phyloP scores from a whole-genome alignment of 306 rosid genomes.

The Casuarina cunninghamiana region DNA sequence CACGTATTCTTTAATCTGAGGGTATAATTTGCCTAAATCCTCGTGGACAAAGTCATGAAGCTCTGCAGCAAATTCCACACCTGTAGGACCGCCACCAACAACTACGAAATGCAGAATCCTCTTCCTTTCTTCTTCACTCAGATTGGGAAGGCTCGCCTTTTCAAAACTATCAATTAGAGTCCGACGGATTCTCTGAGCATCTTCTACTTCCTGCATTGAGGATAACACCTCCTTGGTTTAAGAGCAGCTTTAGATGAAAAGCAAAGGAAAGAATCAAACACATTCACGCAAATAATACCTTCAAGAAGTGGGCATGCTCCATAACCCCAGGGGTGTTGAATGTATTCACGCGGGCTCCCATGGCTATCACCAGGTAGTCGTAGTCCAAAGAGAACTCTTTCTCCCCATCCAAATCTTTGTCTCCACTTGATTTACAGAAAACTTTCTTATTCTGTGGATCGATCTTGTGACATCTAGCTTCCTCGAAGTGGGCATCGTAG shows the following conservation, averaged over 20 bases:
- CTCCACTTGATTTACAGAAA: slow-evolving; percentile 62
- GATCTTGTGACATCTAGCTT: slow-evolving; percentile 87
- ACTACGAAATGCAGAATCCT: slow-evolving; percentile 93
- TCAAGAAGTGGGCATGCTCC: slow-evolving; percentile 91
- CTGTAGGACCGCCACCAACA: slow-evolving; percentile 98
- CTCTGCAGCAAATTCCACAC: slow-evolving; percentile 96
- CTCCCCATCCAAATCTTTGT: slow-evolving; percentile 51
- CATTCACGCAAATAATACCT: slow-evolving; percentile 41
- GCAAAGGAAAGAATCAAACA: slow-evolving; percentile 6
- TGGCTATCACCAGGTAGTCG: slow-evolving; percentile 69
- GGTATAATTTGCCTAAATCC: slow-evolving; percentile 77
- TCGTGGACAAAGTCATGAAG: slow-evolving; percentile 90
- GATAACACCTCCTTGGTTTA: background rate
- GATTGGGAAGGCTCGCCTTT: slow-evolving; percentile 72
- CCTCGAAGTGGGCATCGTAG: slow-evolving; percentile 56
- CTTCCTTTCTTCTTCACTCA: slow-evolving; percentile 80
- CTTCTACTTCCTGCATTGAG: slow-evolving; percentile 84
- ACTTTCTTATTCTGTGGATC: slow-evolving; percentile 78
- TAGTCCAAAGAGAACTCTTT: slow-evolving; percentile 76
- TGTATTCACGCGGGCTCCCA: slow-evolving; percentile 90
- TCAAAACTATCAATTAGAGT: slow-evolving; percentile 88
- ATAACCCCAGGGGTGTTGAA: slow-evolving; percentile 95
- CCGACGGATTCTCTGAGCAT: slow-evolving; percentile 89
- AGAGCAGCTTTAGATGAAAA: slow-evolving; percentile 8
- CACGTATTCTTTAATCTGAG: slow-evolving; percentile 63